Evolutionary conservation across 2,329 filamentous ascomycete species (phyloP).

Genomic region (Colletotrichum lupini): DNA sequence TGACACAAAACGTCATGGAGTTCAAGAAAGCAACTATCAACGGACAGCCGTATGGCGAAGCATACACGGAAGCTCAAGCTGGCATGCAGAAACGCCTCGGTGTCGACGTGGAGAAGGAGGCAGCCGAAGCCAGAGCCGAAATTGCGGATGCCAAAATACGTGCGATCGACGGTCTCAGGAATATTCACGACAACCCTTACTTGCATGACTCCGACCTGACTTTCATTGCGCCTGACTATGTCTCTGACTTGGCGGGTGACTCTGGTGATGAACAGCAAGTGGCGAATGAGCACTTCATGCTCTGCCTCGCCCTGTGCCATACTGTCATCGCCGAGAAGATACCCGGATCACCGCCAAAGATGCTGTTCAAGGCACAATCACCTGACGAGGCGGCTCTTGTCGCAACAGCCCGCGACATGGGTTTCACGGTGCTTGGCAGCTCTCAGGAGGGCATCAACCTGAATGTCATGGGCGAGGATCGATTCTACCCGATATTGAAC

Average conservation of each 20-base stretch:
- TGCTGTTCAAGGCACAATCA: conserved; percentile 96
- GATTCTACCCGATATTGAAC: conserved; percentile 88
- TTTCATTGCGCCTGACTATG: conserved; percentile 91
- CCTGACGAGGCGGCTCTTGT: conserved; percentile 96
- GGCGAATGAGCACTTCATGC: conserved; percentile 91
- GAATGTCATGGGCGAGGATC: conserved; percentile 88
- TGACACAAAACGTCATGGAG: conserved; percentile 97
- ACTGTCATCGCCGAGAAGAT: conserved; percentile 92
- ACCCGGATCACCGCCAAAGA: conserved; percentile 89
- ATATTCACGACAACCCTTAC: conserved; percentile 89
- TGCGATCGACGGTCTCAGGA: conserved; percentile 79
- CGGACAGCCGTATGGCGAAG: conserved; percentile 95
- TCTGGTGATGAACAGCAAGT: conserved; percentile 80
- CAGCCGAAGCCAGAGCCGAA: conserved; percentile 75
- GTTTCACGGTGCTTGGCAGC: conserved; percentile 89
- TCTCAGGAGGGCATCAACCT: conserved; percentile 84
- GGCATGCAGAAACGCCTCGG: conserved; percentile 95
- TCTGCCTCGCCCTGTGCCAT: conserved; percentile 94
- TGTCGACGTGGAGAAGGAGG: conserved; percentile 85
- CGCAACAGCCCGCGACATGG: conserved; percentile 92
- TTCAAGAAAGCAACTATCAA: conserved; percentile 99
- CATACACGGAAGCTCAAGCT: conserved; percentile 95
- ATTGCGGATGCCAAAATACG: conserved; percentile 81
- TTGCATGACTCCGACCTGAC: conserved; percentile 90
- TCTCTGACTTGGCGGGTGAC: conserved; percentile 82